phyloP scores from a whole-genome alignment of 805 yeast species.

The Lipomyces spencermartinsiae region DNA sequence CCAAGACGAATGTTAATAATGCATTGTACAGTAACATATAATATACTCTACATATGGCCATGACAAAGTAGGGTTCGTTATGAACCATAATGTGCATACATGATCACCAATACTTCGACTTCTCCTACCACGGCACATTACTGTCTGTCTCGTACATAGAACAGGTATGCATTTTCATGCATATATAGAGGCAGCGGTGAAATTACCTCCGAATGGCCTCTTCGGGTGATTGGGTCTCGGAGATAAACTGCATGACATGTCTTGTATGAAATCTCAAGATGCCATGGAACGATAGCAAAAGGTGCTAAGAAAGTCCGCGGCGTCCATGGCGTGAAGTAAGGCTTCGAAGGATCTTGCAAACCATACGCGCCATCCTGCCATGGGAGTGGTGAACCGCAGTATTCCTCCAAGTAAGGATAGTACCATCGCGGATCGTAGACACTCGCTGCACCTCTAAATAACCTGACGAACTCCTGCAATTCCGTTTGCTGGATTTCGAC shows the following conservation, averaged over 20 bases:
- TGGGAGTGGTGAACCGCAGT: conserved; percentile 55
- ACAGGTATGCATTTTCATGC: conserved; percentile 95
- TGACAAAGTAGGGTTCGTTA: not conserved
- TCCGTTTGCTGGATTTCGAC: conserved; percentile 15
- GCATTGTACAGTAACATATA: not conserved
- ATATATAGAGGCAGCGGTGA: conserved; percentile 81
- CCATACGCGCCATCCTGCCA: conserved; percentile 86
- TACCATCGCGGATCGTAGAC: conserved; percentile 39
- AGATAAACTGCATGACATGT: conserved; percentile 97
- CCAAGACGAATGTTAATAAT: conserved; percentile 2
- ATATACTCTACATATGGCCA: not conserved
- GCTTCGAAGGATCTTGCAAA: conserved; percentile 73
- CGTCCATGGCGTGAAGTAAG: conserved; percentile 96
- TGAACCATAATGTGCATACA: not conserved
- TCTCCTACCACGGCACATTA: not conserved
- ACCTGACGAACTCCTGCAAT: conserved; percentile 8
- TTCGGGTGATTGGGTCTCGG: conserved; percentile 96
- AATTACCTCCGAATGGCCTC: conserved; percentile 94
- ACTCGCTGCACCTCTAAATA: conserved; percentile 32
- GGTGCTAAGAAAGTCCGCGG: conserved; percentile 94
- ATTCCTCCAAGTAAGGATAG: conserved; percentile 33
- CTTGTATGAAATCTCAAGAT: conserved; percentile 84
- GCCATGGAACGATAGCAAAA: conserved; percentile 89
- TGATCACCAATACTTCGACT: not conserved
- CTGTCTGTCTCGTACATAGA: conserved; percentile 76